These are phyloP conservation scores for Durotheca rogersii DNA, from an alignment of 495 filamentous ascomycete species.

Conservation along the genomic window DNA sequence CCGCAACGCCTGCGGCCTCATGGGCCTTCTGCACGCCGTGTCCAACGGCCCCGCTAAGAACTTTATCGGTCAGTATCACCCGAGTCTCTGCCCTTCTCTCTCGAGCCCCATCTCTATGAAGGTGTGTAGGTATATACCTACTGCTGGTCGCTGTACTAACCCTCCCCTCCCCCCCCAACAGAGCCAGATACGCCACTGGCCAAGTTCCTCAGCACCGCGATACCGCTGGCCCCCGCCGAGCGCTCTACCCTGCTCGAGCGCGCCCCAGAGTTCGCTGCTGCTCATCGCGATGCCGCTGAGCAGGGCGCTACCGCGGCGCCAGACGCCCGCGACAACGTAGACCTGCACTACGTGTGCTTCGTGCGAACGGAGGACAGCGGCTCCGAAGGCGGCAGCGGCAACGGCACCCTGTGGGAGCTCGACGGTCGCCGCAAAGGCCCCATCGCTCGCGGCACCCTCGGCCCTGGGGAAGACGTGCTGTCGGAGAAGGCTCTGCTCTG, in stretches of 20 bases:
- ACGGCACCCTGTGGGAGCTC: slow-evolving; percentile 78
- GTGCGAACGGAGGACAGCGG: slow-evolving; percentile 69
- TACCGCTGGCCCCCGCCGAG: slow-evolving; percentile 53
- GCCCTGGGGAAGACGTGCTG: slow-evolving; percentile 63
- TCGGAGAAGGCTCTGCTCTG: slow-evolving; percentile 64
- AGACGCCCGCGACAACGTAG: slow-evolving; percentile 63
- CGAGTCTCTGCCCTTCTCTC: not conserved
- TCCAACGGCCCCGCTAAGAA: slow-evolving; percentile 46
- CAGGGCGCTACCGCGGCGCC: slow-evolving; percentile 74
- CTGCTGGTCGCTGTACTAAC: no score
- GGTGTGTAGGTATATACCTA: no score
- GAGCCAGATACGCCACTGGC: slow-evolving; percentile 44
- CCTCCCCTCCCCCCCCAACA: slow-evolving; percentile 23
- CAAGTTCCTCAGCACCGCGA: slow-evolving; percentile 46
- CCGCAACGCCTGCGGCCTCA: slow-evolving; percentile 80
- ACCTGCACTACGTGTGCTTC: slow-evolving; percentile 84
- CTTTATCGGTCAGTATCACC: slow-evolving; percentile 41
- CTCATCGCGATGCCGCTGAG: slow-evolving; percentile 68
- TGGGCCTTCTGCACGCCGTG: slow-evolving; percentile 77
- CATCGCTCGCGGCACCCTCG: slow-evolving; percentile 58
- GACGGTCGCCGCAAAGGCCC: slow-evolving; percentile 77
- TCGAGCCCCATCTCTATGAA: not conserved
- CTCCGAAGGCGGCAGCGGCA: no score
- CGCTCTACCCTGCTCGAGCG: slow-evolving; percentile 73
- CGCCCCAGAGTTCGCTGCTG: slow-evolving; percentile 66